Evolutionary conservation across 441 rosid genomes (phyloP).

Genomic region (Adansonia rubrostipa): DNA sequence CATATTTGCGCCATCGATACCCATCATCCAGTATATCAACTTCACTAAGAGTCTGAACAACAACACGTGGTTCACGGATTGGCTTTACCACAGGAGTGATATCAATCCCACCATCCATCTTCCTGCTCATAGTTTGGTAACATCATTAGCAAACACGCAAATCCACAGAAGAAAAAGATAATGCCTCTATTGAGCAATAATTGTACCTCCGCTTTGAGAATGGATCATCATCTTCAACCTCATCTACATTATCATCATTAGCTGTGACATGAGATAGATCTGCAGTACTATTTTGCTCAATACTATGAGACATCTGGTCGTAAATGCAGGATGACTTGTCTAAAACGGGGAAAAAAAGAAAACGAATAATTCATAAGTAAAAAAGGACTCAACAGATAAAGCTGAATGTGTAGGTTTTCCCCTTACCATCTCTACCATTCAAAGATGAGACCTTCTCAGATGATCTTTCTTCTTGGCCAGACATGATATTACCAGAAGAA

Average conservation of each 20-base stretch:
- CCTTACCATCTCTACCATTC: slow-evolving; percentile 67
- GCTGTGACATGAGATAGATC: slow-evolving; percentile 61
- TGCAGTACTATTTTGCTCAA: slow-evolving; percentile 55
- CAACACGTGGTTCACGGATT: slow-evolving; percentile 92
- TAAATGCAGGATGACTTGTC: slow-evolving; percentile 60
- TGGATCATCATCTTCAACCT: slow-evolving; percentile 71
- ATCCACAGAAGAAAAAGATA: slow-evolving; percentile 17
- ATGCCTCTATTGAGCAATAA: slow-evolving; percentile 17
- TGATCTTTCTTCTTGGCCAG: slow-evolving; percentile 69
- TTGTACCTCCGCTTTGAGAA: slow-evolving; percentile 77
- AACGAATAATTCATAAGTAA: slow-evolving; percentile 12
- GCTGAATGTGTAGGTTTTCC: slow-evolving; percentile 11
- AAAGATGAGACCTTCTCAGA: slow-evolving; percentile 54
- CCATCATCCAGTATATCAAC: slow-evolving; percentile 99
- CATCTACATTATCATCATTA: slow-evolving; percentile 65
- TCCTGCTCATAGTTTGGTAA: slow-evolving; percentile 55
- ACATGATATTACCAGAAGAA: slow-evolving; percentile 60
- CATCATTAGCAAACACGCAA: slow-evolving; percentile 25
- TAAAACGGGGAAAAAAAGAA: slow-evolving; percentile 32
- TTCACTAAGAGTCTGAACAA: slow-evolving; percentile 95
- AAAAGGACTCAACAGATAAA: background rate
- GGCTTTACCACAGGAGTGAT: slow-evolving; percentile 85
- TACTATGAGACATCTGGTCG: slow-evolving; percentile 49
- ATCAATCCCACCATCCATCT: slow-evolving; percentile 76
- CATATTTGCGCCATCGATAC: slow-evolving; percentile 98